Evolutionary conservation across 352 stramenopile genomes (phyloP), one percentile per base, ranked within the genome.

Genomic region (Phytophthora kernoviae): DNA sequence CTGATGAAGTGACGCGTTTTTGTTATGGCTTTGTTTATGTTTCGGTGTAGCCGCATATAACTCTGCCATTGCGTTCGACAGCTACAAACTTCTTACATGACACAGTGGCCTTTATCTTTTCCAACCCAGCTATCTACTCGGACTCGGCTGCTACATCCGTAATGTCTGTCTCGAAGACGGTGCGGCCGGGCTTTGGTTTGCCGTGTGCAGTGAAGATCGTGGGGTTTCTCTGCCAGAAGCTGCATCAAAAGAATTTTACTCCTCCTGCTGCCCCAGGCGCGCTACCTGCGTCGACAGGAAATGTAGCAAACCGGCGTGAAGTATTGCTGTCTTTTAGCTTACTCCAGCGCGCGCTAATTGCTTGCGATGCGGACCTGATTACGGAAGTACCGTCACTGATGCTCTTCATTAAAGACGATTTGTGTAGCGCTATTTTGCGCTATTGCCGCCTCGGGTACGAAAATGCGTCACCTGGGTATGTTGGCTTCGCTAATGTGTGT

Each of bases 401-500:
- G 73, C 54, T 90, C 12, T 93, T 94, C 34, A 81, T 93, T 45
- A 90, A 95, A 58, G 87, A 95, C 56, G 87, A 95, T 40, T 56
- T 95, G 22, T 93, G 87, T 39, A 86, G 79, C 33, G 76, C 79
- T 15, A 66, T 95, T 37, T 62, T 95, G 24, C 80, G 77, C 20
- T 91, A 90, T 45, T 79, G 79, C 33, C 80, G 84, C 36, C 73
- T 93, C 9, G 84, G 84, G 81, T 91, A 74, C 10, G 61, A 48
- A n/a, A 24, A 9, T 54, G 27, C 6, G 39, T 47, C 32, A 30
- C 24, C 6, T 7, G 24, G 6, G 6, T 7, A 30, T 30, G 6
- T 6, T 30, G 6, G 3, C 24, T 30, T 30, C 6, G 24, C 24
- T 33, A 43, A 7, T 21, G 21, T 24, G 40, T 45, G 15, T 43